Evolutionary conservation across 345 rosid genomes (phyloP), one percentile per base, ranked within the genome.

Genomic region (Dimocarpus longan): DNA sequence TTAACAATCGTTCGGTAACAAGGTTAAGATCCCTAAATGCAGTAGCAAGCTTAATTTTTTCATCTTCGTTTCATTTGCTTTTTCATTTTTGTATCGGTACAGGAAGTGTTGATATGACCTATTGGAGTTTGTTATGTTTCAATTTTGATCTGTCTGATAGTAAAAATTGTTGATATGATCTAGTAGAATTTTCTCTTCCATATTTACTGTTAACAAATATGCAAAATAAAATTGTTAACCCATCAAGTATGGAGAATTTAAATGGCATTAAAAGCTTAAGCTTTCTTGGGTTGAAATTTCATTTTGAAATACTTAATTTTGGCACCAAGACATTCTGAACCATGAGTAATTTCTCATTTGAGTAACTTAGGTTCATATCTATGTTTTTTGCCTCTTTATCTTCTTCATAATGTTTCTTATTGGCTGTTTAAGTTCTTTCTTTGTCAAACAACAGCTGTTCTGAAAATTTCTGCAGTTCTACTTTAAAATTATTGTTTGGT

Each of bases 211-310:
- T 46, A 46, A 46, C 50, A 46, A 46, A 46, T 10, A 26, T 26
- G 1, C 28, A 32, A 46, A 46, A 46, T 0, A 54, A 54, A 0
- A 18, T 50, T 52, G 65, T 54, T 16, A 32, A 10, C 6, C 21
- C 15, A 9, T 22, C 60, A 32, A 71, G 75, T 48, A 54, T 44
- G 43, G 5, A 62, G 59, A 8, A 44, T 63, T 22, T 63, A 40
- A 8, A 22, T 62, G 42, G 28, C 39, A 63, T 54, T 72, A 19
- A 18, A 48, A 22, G 54, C 26, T 46, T 62, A 26, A 40, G 42
- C 40, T 22, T 43, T 18, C 8, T 48, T 64, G 62, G 69, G 22
- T 16, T 71, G 75, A 18, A 24, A 56, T 71, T 72, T 72, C 24
- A 19, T 6, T 3, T 18, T 54, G 66, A 72, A 5, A 19, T 37